phyloP scores from a whole-genome alignment of 2,329 filamentous ascomycete genomes.

The Leptodontidium sp. region DNA sequence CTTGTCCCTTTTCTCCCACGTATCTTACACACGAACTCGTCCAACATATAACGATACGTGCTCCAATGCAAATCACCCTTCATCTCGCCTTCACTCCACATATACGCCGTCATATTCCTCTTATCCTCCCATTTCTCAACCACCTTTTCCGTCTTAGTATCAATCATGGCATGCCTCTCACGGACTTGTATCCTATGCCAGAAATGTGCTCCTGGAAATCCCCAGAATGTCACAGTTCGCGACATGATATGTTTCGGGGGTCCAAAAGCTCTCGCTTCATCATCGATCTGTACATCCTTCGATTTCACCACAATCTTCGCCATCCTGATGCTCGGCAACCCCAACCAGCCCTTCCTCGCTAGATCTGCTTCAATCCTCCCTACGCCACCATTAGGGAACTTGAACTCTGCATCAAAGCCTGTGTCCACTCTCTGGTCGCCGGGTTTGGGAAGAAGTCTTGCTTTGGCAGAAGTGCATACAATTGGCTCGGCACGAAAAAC shows the following conservation, averaged over 20 bases:
- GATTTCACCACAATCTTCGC: slow-evolving; percentile 49
- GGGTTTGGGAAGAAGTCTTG: slow-evolving; percentile 42
- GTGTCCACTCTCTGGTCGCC: slow-evolving; percentile 47
- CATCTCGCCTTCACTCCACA: slow-evolving; percentile 21
- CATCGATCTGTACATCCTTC: slow-evolving; percentile 57
- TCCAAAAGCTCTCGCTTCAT: slow-evolving; percentile 53
- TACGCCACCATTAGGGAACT: slow-evolving; percentile 51
- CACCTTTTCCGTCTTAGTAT: slow-evolving; percentile 20
- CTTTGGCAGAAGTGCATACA: slow-evolving; percentile 48
- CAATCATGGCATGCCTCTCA: slow-evolving; percentile 31
- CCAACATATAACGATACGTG: slow-evolving; percentile 56
- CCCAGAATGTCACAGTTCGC: slow-evolving; percentile 33
- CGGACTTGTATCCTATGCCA: slow-evolving; percentile 38
- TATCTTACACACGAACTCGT: slow-evolving; percentile 58
- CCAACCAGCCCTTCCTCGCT: slow-evolving; percentile 30
- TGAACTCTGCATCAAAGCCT: slow-evolving; percentile 48
- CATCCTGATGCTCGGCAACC: slow-evolving; percentile 42
- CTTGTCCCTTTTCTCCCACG: slow-evolving; percentile 49
- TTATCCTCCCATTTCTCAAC: slow-evolving; percentile 34
- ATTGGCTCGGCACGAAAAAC: slow-evolving; percentile 51
- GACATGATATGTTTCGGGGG: slow-evolving; percentile 31
- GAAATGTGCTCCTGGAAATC: slow-evolving; percentile 28
- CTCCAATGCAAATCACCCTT: slow-evolving; percentile 51
- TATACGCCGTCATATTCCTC: slow-evolving; percentile 35
- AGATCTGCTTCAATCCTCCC: slow-evolving; percentile 47